Percentiles rank a stretch among this genome's conserved stretches.
phyloP scores from a whole-genome alignment of 2,329 filamentous ascomycete genomes.

The Tolypocladium paradoxum region DNA sequence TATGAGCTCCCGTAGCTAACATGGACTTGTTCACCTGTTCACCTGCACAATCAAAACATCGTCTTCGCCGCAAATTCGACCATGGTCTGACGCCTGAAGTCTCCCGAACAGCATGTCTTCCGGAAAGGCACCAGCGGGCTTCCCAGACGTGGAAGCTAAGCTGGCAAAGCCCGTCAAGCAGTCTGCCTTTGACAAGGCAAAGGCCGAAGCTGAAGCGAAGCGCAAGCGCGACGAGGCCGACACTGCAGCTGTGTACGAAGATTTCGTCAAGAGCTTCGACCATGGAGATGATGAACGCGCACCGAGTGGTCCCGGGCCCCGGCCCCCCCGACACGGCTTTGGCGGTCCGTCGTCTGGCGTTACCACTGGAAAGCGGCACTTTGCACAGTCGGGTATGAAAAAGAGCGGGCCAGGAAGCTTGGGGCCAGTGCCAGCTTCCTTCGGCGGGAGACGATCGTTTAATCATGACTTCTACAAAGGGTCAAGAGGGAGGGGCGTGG shows the following conservation, averaged over 20 bases:
- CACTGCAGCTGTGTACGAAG: conserved; percentile 75
- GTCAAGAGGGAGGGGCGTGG: conserved; percentile 15
- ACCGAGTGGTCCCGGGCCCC: conserved; percentile 1
- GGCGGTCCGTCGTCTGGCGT: conserved; percentile 9
- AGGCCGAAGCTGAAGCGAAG: conserved; percentile 83
- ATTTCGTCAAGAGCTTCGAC: conserved; percentile 75
- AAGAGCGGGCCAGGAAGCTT: conserved; percentile 54
- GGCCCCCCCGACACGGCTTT: conserved; percentile 16
- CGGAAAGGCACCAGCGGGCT: conserved; percentile 39
- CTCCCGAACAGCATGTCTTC: conserved; percentile 29
- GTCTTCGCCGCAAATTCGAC: background rate
- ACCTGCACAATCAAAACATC: background rate
- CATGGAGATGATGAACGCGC: conserved; percentile 42
- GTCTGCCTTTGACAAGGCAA: conserved; percentile 79
- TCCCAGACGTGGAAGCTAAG: conserved; percentile 67
- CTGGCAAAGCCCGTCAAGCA: conserved; percentile 72
- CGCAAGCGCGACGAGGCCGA: conserved; percentile 74
- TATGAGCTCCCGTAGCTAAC: too few relatives aligned
- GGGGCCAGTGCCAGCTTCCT: conserved; percentile 38
- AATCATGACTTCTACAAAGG: conserved; percentile 29
- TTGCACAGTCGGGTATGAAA: conserved; percentile 42
- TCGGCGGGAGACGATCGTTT: conserved; percentile 43
- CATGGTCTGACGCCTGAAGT: conserved; percentile 2
- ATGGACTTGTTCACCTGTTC: background rate
- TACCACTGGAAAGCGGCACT: conserved; percentile 47